phyloP scores from a whole-genome alignment of 192 early-diverging fungal genomes.

The Coemansia sp. region DNA sequence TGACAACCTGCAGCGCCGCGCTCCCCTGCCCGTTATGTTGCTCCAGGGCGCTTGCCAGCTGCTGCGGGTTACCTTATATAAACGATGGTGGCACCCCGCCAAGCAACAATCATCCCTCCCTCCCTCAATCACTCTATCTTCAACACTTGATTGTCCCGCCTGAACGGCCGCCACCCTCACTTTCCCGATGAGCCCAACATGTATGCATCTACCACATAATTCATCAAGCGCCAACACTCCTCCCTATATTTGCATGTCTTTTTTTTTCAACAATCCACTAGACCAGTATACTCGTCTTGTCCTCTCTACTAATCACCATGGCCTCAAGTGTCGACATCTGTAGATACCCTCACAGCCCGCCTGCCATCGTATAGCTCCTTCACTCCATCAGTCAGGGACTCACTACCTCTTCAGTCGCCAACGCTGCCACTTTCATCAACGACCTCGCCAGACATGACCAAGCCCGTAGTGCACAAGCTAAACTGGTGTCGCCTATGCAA shows the following conservation, averaged over 20 bases:
- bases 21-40: background rate
- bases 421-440: background rate
- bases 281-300: background rate
- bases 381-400: background rate
- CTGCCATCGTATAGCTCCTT: background rate
- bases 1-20: background rate
- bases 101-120: background rate
- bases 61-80: background rate
- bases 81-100: background rate
- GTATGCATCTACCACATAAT: slow-evolving; percentile 11
- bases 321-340: background rate
- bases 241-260: background rate
- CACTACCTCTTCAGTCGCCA: background rate
- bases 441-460: background rate
- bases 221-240: background rate
- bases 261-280: background rate
- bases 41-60: background rate
- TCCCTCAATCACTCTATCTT: background rate
- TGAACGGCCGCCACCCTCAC: background rate
- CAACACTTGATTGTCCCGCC: background rate
- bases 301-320: background rate
- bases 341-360: background rate
- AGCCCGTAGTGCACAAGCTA: slow-evolving; percentile 14
- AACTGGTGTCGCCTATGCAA: slow-evolving; percentile 55
- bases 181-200: background rate